Evolutionary conservation across 1,284 basidiomycete species (phyloP).

Genomic region (Pseudozyma tsukubaensis): DNA sequence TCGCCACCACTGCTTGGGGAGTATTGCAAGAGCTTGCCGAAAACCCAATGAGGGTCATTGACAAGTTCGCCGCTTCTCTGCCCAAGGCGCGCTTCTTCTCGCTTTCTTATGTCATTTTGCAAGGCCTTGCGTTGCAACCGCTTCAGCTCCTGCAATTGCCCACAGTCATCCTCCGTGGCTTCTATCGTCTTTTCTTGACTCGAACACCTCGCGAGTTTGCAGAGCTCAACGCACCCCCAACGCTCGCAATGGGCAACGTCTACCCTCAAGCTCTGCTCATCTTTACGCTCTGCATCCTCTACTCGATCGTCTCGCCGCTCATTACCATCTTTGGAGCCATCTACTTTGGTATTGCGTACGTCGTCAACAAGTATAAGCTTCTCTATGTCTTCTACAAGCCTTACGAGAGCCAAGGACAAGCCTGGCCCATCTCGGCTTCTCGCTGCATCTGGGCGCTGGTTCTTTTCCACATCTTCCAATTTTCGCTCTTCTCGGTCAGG

Average conservation of each 20-base stretch:
- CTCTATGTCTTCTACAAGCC: constrained; percentile 94
- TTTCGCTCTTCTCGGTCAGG: constrained; percentile 81
- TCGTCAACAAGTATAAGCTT: constrained; percentile 93
- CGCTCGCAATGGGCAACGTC: constrained; percentile 78
- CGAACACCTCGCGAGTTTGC: constrained; percentile 79
- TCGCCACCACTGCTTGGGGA: constrained; percentile 89
- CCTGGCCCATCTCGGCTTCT: constrained; percentile 77
- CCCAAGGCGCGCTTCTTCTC: constrained; percentile 81
- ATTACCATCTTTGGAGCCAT: constrained; percentile 93
- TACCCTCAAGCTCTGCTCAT: constrained; percentile 95
- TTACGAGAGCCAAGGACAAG: constrained; percentile 90
- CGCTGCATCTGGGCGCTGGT: constrained; percentile 67
- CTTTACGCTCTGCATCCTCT: constrained; percentile 92
- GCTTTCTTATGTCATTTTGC: constrained; percentile 92
- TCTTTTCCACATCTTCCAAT: constrained; percentile 66
- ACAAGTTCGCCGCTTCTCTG: constrained; percentile 61
- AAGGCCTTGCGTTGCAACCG: constrained; percentile 93
- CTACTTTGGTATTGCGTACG: constrained; percentile 88
- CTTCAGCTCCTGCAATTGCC: constrained; percentile 77
- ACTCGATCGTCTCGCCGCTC: constrained; percentile 92
- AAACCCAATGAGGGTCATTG: constrained; percentile 64
- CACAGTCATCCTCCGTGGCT: constrained; percentile 50
- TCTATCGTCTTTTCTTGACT: constrained; percentile 51
- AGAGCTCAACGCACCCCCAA: constrained; percentile 94
- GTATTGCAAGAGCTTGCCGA: constrained; percentile 71